Evolutionary conservation across 1,284 basidiomycete genomes (phyloP), one percentile per base, ranked within the genome.

Genomic region (Irpex lacteus): DNA sequence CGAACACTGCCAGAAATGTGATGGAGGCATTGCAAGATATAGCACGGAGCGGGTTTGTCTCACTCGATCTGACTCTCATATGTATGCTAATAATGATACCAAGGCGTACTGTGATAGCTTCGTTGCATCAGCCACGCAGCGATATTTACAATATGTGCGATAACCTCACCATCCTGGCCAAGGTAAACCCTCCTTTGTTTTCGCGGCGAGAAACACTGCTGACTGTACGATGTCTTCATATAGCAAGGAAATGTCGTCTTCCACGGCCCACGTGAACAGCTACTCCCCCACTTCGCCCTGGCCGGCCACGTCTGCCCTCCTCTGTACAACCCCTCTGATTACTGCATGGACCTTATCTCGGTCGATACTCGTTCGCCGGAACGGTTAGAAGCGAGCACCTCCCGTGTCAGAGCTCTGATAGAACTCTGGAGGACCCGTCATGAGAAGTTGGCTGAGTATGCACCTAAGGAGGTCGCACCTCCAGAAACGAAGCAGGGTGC

Each of bases 101-200:
- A 37, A 65, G 64, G 0, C 75, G 83, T 2, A 85, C 83, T 0
- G 78, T 85, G 50, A 82, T 85, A 58, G 80, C 80, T 2, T 81
- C 82, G 0, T 78, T 85, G 15, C 83, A 85, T 67, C 83, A 85
- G 69, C 82, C 82, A 11, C 80, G 82, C 15, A 80, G 77, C 32
- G 82, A 84, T 60, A 83, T 85, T 47, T 80, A 72, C 63, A 73
- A 74, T 62, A 72, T 77, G 21, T 75, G 80, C 59, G 82, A 83
- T 65, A 80, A 83, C 62, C 73, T 83, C 49, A 74, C 81, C 1
- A 73, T 85, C 0, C 74, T 85, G 1, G 82, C 80, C 11, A 83
- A 82, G 65, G 82, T 82, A 9, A 36, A 37, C 7, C 9, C 18
- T 52, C 1, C 40, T n/a, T 47, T 4, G n/a, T 47, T 13, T 4